Evolutionary conservation across 148 eudicot species (phyloP), one percentile per base, ranked within the genome.

Genomic region (Gaultheria prostrata): DNA sequence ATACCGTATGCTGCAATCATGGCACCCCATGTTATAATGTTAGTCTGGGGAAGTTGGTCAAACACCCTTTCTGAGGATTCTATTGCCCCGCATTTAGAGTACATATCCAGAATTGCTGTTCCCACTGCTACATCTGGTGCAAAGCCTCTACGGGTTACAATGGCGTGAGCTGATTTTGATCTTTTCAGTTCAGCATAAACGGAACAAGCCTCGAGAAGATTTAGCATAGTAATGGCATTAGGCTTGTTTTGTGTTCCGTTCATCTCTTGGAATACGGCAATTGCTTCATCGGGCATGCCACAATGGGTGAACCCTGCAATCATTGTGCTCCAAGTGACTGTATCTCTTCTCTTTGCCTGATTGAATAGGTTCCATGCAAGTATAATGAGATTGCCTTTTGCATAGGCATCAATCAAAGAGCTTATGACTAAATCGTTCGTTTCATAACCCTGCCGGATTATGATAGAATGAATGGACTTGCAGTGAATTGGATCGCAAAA

Each of bases 41-140:
- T 95, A 82, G 90, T 94, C 46, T 82, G 8, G 39, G 83, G 46
- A 21, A 95, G 88, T 46, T 88, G 93, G 57, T 94, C 26, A 77
- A 95, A 95, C 15, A 85, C 92, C 82, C 73, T 91, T 80, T 88
- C 88, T 63, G 98, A 92, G 72, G 83, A 77, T 69, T 87, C 94
- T 84, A 94, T 85, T n/a, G 89, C 92, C 80, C 96, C 98, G 51
- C 93, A 94, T 84, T 89, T 95, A 1, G 98, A 91, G 89, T 92
- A 95, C 91, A 90, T 91, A 76, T 92, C 93, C 4, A 93, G 80
- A 76, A 95, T 86, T 72, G 93, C 92, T 14, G 98, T 95, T 43
- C 96, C 98, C 12, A 94, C 90, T 20, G 87, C 90, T n/a, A 90
- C 91, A 33, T 90, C 86, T 14, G 89, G 63, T 53, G 87, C 90